Base-by-base conservation (phyloP, 345 rosid genomes). In the Cardamine chenopodiifolia region DNA sequence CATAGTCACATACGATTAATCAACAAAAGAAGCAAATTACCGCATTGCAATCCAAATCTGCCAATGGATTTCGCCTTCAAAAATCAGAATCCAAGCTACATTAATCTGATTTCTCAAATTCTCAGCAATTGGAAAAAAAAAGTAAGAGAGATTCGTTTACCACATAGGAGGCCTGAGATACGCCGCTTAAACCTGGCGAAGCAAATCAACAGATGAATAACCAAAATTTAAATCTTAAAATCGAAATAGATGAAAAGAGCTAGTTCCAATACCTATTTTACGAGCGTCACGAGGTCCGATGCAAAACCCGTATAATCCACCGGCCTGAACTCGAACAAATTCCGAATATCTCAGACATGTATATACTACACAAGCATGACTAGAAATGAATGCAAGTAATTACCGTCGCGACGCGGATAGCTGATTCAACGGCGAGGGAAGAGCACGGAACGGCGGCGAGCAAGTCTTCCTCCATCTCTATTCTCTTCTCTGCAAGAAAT, bases 291-390 rank as follows among this genome's bases (percentile, higher is more conserved):
- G 71, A 6, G 97, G 90, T 50, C 88, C 90, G 34, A 76, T 58
- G 74, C 89, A 93, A 17, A 83, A 32, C 4, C 98, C 97, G 83
- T 92, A 87, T 44, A 87, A 82, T 35, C 88, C 90, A 75, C 95
- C 95, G 5, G 91, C 91, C 97, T 91, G 79, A 70, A 75, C 71
- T 44, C 55, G 1, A 17, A 23, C 26, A 59, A 52, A 75, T 29
- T 42, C 29, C 26, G 2, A 55, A 45, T 44, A 32, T 62, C 53
- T 62, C 42, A 55, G 64, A 15, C 15, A 57, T 9, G 15, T 14
- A 18, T 0, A 0, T n/a, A 37, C 19, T 0, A 7, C 40, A 14
- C 17, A 26, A 14, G 42, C 47, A 8, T 37, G 13, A 39, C 32
- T 19, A 3, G 39, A 55, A 54, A 31, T n/a, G 17, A 4, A 65